Conservation (phyloP, 768 basidiomycete genomes). For the Suillus subluteus region DNA sequence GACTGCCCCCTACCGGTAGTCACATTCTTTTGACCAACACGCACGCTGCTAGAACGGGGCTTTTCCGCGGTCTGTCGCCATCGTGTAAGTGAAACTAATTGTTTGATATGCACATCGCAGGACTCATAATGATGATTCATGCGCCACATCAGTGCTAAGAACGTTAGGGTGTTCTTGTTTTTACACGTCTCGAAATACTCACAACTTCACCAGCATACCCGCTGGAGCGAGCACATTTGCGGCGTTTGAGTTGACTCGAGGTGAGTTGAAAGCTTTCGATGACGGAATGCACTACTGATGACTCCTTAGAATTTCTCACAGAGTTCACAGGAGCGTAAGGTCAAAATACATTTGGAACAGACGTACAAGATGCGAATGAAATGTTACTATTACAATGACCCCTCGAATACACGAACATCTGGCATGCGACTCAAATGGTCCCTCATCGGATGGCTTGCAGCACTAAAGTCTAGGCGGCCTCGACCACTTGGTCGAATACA, state of each 20-base stretch:
- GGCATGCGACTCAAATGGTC: background rate
- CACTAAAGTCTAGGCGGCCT: constrained; percentile 22
- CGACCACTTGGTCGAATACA: constrained; percentile 36
- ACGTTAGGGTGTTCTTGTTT: constrained; percentile 42
- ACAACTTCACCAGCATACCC: constrained; percentile 64
- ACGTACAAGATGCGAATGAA: constrained; percentile 1
- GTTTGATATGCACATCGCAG: background rate
- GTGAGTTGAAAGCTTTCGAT: constrained; percentile 38
- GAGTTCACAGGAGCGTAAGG: constrained; percentile 3
- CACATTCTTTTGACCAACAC: constrained; percentile 1
- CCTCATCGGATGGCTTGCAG: background rate
- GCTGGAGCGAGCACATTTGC: constrained; percentile 91
- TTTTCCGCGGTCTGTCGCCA: constrained; percentile 77
- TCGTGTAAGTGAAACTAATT: constrained; percentile 56
- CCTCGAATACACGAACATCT: background rate
- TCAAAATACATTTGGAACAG: background rate
- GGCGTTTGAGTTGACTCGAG: constrained; percentile 83
- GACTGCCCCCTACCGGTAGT: constrained; percentile 31
- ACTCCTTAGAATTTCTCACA: constrained; percentile 2
- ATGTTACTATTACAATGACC: constrained; percentile 4
- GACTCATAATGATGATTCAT: background rate
- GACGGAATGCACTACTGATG: background rate
- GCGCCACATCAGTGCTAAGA: constrained; percentile 55
- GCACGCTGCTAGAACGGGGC: constrained; percentile 47
- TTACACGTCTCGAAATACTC: constrained; percentile 1